These are phyloP conservation scores for Funneliformis mosseae DNA, from an alignment of 192 early-diverging fungal species.

Conservation along the genomic window DNA sequence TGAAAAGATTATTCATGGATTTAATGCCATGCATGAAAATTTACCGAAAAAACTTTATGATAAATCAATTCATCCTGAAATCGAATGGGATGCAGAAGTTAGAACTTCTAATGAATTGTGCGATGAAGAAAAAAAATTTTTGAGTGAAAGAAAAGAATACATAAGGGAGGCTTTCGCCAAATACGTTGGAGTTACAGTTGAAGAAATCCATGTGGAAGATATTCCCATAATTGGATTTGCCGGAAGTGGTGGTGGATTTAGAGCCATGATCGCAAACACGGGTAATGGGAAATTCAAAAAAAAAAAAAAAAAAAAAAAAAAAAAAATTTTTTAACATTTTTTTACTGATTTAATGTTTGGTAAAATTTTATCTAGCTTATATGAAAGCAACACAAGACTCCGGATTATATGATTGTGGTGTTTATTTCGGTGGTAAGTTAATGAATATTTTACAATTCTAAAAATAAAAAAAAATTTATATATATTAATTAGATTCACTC, in stretches of 20 bases:
- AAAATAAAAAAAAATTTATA: too few relatives aligned
- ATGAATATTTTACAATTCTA: constrained; percentile 21
- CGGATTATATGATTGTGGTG: constrained; percentile 68
- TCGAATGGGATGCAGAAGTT: constrained; percentile 46
- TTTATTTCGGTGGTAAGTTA: constrained; percentile 69
- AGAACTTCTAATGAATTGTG: constrained; percentile 47
- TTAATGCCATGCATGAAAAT: neutral
- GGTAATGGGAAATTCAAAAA: constrained; percentile 30
- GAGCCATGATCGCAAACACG: constrained; percentile 76
- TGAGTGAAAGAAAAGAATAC: constrained; percentile 48
- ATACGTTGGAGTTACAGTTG: constrained; percentile 69
- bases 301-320: too few relatives aligned
- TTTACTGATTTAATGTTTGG: neutral
- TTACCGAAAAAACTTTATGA: constrained; percentile 14
- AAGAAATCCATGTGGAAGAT: constrained; percentile 66
- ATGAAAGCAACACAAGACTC: constrained; percentile 64
- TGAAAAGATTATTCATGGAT: neutral
- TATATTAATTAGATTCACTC: too few relatives aligned
- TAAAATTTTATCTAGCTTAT: constrained; percentile 47
- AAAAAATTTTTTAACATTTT: neutral
- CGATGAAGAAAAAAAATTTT: constrained; percentile 51
- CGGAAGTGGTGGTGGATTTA: constrained; percentile 81
- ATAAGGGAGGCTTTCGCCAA: constrained; percentile 69
- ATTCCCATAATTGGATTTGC: constrained; percentile 73
- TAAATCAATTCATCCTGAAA: constrained; percentile 45